These are phyloP conservation scores for Ganoderma leucocontextum DNA, from an alignment of 1,284 basidiomycete genomes.

Conservation along the genomic window DNA sequence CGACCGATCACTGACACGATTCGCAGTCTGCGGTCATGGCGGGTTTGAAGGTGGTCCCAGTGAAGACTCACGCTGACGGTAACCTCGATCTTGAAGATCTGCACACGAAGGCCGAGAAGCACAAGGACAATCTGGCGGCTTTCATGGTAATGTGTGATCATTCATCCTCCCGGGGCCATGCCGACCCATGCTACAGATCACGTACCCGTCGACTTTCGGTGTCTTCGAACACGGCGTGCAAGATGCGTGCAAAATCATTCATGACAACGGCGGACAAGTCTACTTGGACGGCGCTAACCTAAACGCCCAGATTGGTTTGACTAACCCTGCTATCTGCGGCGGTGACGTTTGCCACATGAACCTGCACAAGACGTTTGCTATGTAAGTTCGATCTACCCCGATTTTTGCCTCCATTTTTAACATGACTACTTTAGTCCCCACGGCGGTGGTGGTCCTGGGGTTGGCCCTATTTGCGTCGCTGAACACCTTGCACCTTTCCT, in stretches of 20 bases:
- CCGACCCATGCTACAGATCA: slow-evolving; percentile 60
- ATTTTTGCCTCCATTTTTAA: slow-evolving; percentile 7
- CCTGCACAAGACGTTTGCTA: slow-evolving; percentile 95
- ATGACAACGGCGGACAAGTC: slow-evolving; percentile 96
- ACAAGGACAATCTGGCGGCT: slow-evolving; percentile 92
- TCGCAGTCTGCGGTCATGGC: slow-evolving; percentile 95
- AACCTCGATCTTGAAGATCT: slow-evolving; percentile 92
- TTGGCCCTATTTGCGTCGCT: slow-evolving; percentile 95
- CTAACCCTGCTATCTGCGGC: slow-evolving; percentile 94
- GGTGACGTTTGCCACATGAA: slow-evolving; percentile 99
- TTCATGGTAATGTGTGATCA: slow-evolving; percentile 84
- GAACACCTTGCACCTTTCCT: slow-evolving; percentile 95
- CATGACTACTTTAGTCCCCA: slow-evolving; percentile 72
- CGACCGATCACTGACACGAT: neutral
- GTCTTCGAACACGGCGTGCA: slow-evolving; percentile 95
- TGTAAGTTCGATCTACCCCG: slow-evolving; percentile 56
- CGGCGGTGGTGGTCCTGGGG: slow-evolving; percentile 96
- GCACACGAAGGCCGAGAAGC: slow-evolving; percentile 85
- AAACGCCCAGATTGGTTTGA: slow-evolving; percentile 95
- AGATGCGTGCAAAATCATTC: slow-evolving; percentile 93
- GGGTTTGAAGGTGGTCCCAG: slow-evolving; percentile 93
- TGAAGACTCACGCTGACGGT: slow-evolving; percentile 90
- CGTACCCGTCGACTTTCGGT: slow-evolving; percentile 96
- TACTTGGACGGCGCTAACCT: slow-evolving; percentile 98
- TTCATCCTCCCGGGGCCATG: neutral